Evolutionary conservation across 1,284 basidiomycete genomes (phyloP), one percentile per base, ranked within the genome.

Genomic region (Cutaneotrichosporon sp.): DNA sequence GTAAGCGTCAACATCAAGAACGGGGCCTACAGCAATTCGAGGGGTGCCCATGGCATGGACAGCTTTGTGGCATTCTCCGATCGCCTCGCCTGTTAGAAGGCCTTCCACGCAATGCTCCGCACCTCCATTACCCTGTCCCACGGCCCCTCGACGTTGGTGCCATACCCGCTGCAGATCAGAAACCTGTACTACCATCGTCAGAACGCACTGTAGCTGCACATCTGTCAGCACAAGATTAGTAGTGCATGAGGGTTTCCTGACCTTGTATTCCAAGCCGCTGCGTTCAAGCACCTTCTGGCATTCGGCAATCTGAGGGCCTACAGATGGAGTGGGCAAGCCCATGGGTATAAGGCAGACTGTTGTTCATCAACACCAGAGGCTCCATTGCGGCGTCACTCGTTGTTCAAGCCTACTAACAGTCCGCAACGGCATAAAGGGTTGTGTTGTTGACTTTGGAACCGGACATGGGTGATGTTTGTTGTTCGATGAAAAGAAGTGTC

Each of bases 111-210:
- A 30, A 30, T 3, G 26, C 26, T 30, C 26, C 10, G 26, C 7
- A 67, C 69, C 51, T 64, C 62, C 61, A 70, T 73, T 8, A 96
- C 91, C 52, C 83, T 78, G 30, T 81, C 80, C 90, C 90, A 92
- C 0, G 88, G 85, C 3, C 90, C 90, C 56, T 89, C 90, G 45
- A 93, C 63, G 68, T 93, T 93, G 3, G 90, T 94, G 5, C 90
- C 90, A 65, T 91, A 91, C 3, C 89, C 89, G 65, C 89, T 90
- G 61, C 4, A 1, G 14, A 36, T 10, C 26, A 30, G 26, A 30
- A 30, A 30, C 26, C 26, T 7, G 5, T 30, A 30, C 26, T 30
- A 10, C 5, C 7, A 30, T 37, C 36, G 36, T 3, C 2, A 7
- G 84, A 81, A 88, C 69, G 83, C 84, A 90, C 66, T 68, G 63